Conservation (phyloP, 73 alveolate species). For the Stentor roeselii region DNA sequence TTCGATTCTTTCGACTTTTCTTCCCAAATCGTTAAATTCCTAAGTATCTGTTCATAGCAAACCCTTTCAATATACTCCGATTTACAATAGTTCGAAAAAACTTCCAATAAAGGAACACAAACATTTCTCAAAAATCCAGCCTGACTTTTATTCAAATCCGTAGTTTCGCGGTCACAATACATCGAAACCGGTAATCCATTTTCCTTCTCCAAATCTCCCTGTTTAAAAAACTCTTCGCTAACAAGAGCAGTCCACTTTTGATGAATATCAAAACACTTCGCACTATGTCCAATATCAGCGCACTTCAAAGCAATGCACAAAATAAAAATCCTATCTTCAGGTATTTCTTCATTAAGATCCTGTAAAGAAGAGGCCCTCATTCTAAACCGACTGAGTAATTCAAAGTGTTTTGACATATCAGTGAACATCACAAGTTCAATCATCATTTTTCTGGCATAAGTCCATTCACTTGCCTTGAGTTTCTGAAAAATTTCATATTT, state of each 20-base stretch:
- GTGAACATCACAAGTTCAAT: background rate
- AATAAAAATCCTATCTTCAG: background rate
- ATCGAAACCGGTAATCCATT: slow-evolving; percentile 6
- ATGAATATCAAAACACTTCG: slow-evolving; percentile 15
- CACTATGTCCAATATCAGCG: slow-evolving; percentile 23
- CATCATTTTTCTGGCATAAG: background rate
- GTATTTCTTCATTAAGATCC: background rate
- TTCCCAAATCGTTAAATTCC: background rate
- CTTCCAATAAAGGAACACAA: background rate
- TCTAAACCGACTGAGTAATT: background rate
- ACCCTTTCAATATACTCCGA: background rate
- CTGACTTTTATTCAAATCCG: background rate
- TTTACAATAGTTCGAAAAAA: too few species aligned
- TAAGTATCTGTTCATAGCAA: background rate
- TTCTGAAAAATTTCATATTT: too few species aligned
- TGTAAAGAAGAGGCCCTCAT: background rate
- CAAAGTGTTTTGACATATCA: background rate
- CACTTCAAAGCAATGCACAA: background rate
- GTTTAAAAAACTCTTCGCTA: slow-evolving; percentile 13
- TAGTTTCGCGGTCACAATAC: background rate
- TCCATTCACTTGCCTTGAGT: background rate
- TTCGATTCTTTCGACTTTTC: background rate
- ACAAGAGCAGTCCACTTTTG: background rate
- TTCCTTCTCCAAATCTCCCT: slow-evolving; percentile 15
- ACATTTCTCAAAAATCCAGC: slow-evolving; percentile 3